Evolutionary conservation across 345 rosid species (phyloP), one percentile per base, ranked within the genome.

Genomic region (Toxicodendron radicans): DNA sequence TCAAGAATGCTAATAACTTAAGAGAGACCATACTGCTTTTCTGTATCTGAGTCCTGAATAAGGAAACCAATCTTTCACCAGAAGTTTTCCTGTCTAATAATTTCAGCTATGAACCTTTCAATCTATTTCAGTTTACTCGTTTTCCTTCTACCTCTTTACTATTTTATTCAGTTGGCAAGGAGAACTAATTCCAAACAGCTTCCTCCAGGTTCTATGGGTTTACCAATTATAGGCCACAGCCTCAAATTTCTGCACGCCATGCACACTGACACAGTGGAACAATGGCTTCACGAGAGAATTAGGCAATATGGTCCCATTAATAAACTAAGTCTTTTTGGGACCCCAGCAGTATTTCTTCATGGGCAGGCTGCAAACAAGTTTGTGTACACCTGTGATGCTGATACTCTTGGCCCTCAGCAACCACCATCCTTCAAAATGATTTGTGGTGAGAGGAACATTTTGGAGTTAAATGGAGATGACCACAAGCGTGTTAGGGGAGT

Each of bases 131-230:
- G 38, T 35, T 24, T 75, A 3, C 43, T 78, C 23, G 33, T 78
- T 8, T 63, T 80, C 32, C 56, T 85, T 57, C 43, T 74, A 5
- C 77, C 84, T 43, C 45, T 78, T 0, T 35, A 35, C 61, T 69
- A 58, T 66, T 30, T 82, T 10, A 32, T 79, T 61, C 35, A 35
- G 38, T 35, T 71, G 17, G 60, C 35, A 10, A 71, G 57, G 53
- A 51, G 49, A 16, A 32, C 56, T 4, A 35, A 35, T 6, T 67
- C 81, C 18, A 80, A 70, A 73, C 74, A 14, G 6, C 68, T 83
- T 23, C 87, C 87, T 20, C 87, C 85, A 3, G 87, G 89, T 43
- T 80, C 83, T 9, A 10, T 83, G 27, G 85, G 87, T 3, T 10
- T 80, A 0, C 89, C 84, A 24, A 10, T 83, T 1, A 78, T 86